Percentiles rank a stretch among this genome's conserved stretches.
phyloP scores from a whole-genome alignment of 495 filamentous ascomycete species.

The Hyphodiscus hymeniophilus region DNA sequence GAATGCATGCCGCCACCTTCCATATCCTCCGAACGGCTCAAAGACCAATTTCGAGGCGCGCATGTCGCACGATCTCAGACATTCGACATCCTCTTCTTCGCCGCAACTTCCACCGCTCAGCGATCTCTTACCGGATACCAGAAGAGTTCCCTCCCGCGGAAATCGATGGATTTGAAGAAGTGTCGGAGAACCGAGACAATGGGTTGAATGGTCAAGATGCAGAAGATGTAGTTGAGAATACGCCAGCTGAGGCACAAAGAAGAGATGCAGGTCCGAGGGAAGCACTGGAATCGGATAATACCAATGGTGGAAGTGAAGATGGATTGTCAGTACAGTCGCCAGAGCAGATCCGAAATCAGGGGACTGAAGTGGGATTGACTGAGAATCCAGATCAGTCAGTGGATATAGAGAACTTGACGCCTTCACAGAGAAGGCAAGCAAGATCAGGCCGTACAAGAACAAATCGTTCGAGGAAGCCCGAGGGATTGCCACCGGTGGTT shows the following conservation, averaged over 20 bases:
- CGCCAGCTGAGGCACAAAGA: constrained; percentile 14
- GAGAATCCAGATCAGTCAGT: neutral
- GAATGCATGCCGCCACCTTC: constrained; percentile 34
- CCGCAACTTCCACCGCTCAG: constrained; percentile 30
- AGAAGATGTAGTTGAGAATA: constrained; percentile 13
- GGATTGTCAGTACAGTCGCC: no score
- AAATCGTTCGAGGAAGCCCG: constrained; percentile 29
- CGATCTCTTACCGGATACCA: constrained; percentile 20
- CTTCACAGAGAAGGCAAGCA: constrained; percentile 9
- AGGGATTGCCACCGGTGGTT: constrained; percentile 32
- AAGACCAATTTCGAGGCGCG: constrained; percentile 8
- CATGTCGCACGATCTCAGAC: constrained; percentile 25
- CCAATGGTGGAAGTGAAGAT: no score
- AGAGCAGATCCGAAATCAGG: neutral
- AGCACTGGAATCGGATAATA: neutral
- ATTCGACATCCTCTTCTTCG: constrained; percentile 23
- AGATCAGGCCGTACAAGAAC: constrained; percentile 30
- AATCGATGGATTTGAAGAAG: constrained; percentile 12
- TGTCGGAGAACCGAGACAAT: neutral
- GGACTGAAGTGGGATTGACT: neutral
- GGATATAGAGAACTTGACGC: neutral
- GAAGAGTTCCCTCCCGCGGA: constrained; percentile 22
- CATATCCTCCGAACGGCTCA: constrained; percentile 28
- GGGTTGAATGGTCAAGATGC: neutral
- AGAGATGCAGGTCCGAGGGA: neutral